phyloP scores from a whole-genome alignment of 805 yeast genomes.

The Lachancea sp. region DNA sequence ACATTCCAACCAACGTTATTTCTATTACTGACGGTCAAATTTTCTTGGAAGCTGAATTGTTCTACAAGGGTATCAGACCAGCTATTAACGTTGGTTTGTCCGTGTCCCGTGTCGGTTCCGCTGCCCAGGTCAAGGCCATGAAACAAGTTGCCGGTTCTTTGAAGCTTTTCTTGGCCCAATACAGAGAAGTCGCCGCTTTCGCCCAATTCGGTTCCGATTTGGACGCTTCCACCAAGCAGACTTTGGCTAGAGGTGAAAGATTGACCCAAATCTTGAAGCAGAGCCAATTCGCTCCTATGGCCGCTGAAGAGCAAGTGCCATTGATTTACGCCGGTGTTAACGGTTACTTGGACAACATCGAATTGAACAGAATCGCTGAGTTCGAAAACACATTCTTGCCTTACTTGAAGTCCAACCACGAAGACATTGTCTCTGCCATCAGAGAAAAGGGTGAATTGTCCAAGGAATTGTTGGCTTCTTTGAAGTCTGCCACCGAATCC shows the following conservation, averaged over 20 bases:
- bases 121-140: slow-evolving; percentile 99
- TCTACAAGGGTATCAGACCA: slow-evolving; percentile 99
- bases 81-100: slow-evolving; percentile 99
- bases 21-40: slow-evolving; percentile 97
- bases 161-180: slow-evolving; percentile 99
- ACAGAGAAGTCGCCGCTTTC: slow-evolving; percentile 99
- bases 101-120: slow-evolving; percentile 99
- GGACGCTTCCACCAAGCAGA: slow-evolving; percentile 99
- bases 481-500: slow-evolving; percentile 87
- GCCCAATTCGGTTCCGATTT: slow-evolving; percentile 99
- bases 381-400: slow-evolving; percentile 91
- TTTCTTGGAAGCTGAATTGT: slow-evolving; percentile 98
- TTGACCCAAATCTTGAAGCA: slow-evolving; percentile 97
- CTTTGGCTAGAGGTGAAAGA: slow-evolving; percentile 99
- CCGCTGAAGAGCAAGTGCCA: slow-evolving; percentile 99
- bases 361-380: slow-evolving; percentile 79
- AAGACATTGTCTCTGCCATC: slow-evolving; percentile 77
- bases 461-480: slow-evolving; percentile 76
- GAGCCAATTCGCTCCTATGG: slow-evolving; percentile 92
- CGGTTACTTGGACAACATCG: slow-evolving; percentile 91
- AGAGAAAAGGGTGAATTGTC: slow-evolving; percentile 85
- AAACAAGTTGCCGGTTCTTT: slow-evolving; percentile 97
- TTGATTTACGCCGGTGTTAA: slow-evolving; percentile 98
- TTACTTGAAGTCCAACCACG: slow-evolving; percentile 84
- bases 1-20: slow-evolving; percentile 96